Evolutionary conservation across 306 rosid species (phyloP).

Genomic region (Biancaea sappan): DNA sequence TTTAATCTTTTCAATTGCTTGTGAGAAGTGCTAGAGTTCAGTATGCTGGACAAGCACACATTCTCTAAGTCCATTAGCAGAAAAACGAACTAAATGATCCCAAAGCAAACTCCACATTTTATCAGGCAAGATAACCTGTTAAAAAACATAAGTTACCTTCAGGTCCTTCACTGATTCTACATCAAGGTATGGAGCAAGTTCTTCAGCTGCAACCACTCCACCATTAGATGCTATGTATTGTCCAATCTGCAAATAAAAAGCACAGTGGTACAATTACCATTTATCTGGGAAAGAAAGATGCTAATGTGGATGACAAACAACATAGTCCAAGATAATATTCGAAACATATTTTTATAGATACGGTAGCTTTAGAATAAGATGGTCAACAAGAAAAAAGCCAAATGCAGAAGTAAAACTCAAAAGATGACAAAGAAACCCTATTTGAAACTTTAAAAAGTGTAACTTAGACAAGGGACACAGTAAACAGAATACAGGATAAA

Average conservation of each 20-base stretch:
- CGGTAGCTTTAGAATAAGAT: background rate
- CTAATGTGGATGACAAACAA: conserved; percentile 22
- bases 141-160: conserved; percentile 47
- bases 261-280: conserved; percentile 16
- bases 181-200: conserved; percentile 94
- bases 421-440: background rate
- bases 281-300: conserved; percentile 21
- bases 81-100: conserved; percentile 11
- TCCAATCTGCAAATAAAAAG: conserved; percentile 73
- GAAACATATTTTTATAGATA: background rate
- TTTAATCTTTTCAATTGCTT: background rate
- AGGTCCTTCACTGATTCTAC: conserved; percentile 51
- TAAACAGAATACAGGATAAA: conserved; percentile 3
- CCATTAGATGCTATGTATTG: conserved; percentile 90
- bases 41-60: background rate
- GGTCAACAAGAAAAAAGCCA: background rate
- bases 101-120: background rate
- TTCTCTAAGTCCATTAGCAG: conserved; percentile 12
- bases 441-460: no score
- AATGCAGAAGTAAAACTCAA: background rate
- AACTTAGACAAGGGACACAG: conserved; percentile 9
- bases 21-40: background rate
- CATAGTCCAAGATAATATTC: conserved; percentile 2
- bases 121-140: conserved; percentile 6
- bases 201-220: conserved; percentile 97